Evolutionary conservation across 352 stramenopile species (phyloP), one percentile per base, ranked within the genome.

Genomic region (Stephanocyclus meneghinianus): DNA sequence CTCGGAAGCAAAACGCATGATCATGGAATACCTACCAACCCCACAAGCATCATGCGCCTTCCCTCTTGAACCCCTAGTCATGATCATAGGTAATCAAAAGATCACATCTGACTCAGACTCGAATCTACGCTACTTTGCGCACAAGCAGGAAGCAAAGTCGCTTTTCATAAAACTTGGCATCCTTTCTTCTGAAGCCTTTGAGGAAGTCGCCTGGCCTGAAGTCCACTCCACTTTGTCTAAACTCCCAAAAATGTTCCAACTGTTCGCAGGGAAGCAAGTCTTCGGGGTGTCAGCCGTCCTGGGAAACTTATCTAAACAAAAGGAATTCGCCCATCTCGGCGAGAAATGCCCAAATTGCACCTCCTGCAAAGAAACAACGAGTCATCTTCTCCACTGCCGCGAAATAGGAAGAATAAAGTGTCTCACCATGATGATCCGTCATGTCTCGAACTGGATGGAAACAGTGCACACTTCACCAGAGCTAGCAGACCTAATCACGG

Each of bases 331-430:
- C 9, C 15, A 26, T 8, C 21, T 7, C 10, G 30, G 55, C 9
- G 8, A 62, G 44, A 42, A 26, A 29, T 71, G 63, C 45, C 63
- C 63, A n/a, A 16, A 7, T 10, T 71, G 63, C 35, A 7, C 9
- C 2, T 10, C 15, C 18, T 16, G n/a, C 15, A 40, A 26, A 5
- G 63, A 71, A 11, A 71, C 42, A 26, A 29, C 18, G 3, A 16
- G n/a, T 29, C 63, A 71, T 26, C 18, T 71, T 44, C 42, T 71
- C 40, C 3, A 42, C 9, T 71, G 63, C 26, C 8, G 21, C 15
- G 44, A 71, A 21, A 26, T 11, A 26, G 63, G 63, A 15, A 26
- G 42, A 44, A 11, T 56, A 9, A 9, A 68, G 3, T 13, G 16
- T 21, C 55, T 68, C 9, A 32, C 8, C n/a, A 29, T 16, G 55